Base-by-base conservation (phyloP, 768 basidiomycete genomes). In the Cystobasidium ongulense region DNA sequence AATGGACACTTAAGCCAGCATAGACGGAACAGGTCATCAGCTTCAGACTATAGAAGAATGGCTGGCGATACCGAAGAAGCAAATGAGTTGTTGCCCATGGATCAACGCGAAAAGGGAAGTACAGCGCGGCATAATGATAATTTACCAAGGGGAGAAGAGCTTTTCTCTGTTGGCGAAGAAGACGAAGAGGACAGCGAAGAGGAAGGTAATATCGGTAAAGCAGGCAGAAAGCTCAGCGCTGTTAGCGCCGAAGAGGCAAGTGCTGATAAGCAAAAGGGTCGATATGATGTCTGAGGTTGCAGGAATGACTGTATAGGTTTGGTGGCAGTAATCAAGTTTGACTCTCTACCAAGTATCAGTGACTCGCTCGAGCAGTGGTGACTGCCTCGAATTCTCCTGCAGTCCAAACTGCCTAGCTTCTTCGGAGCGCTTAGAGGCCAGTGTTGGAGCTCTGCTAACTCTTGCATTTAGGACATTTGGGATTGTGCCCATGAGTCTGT, bases 111-210 rank as follows among this genome's bases (percentile, higher is more conserved):
- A 23, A 41, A 41, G 39, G 53, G 38, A 29, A 27, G 33, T 15
- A 29, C 41, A 17, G 17, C 38, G 3, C 23, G 76, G 59, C 25
- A 52, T 63, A 46, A 57, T 18, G 59, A 7, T 4, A 21, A 33
- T 29, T 15, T 59, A 38, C 43, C 33, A 33, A 39, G 63, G 23
- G 67, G 70, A 64, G 80, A 82, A 66, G 79, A 81, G 33, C 82
- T 85, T 63, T 86, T 85, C 75, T 81, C 84, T 36, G 82, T 85
- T 13, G 83, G 83, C 13, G 84, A 86, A 25, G 68, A 71, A 46
- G 68, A 71, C 52, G 68, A 71, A 29, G 83, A 82, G 39, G 84
- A 86, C 11, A 83, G 82, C 0, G 85, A 84, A 71, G 81, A 81
- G 68, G 82, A 82, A 31, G 74, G 75, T 29, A 50, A 77, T 53